These are phyloP conservation scores for Irpex sp. DNA, from an alignment of 1,284 basidiomycete genomes.

Conservation along the genomic window DNA sequence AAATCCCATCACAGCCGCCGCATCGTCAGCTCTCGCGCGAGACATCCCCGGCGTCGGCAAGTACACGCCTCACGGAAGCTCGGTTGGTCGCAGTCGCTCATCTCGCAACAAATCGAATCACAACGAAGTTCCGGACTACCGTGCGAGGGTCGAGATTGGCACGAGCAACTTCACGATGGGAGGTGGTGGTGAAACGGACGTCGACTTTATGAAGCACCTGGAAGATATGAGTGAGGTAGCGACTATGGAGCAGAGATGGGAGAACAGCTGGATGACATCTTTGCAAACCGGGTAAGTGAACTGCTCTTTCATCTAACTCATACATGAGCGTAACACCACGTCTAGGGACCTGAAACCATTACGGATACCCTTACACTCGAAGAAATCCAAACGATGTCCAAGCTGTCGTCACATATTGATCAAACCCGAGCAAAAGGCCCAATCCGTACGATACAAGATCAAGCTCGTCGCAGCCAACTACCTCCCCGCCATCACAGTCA, in stretches of 20 bases:
- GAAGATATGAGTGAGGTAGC: slow-evolving; percentile 65
- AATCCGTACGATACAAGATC: slow-evolving; percentile 93
- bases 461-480: slow-evolving; percentile 95
- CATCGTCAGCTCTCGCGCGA: slow-evolving; percentile 76
- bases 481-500: slow-evolving; percentile 81
- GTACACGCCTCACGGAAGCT: slow-evolving; percentile 62
- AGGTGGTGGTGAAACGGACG: slow-evolving; percentile 64
- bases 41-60: slow-evolving; percentile 77
- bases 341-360: slow-evolving; percentile 78
- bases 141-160: slow-evolving; percentile 60
- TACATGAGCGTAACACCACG: slow-evolving; percentile 11
- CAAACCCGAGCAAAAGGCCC: slow-evolving; percentile 96
- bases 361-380: slow-evolving; percentile 88
- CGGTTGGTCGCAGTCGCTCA: slow-evolving; percentile 49
- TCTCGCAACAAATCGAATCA: slow-evolving; percentile 60
- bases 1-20: slow-evolving; percentile 81
- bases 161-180: slow-evolving; percentile 48
- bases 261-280: slow-evolving; percentile 73
- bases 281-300: slow-evolving; percentile 58
- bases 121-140: slow-evolving; percentile 74
- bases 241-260: slow-evolving; percentile 78
- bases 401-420: slow-evolving; percentile 94
- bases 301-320: slow-evolving; percentile 1
- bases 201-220: slow-evolving; percentile 63
- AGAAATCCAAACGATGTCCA: slow-evolving; percentile 93